Evolutionary conservation across 2,329 filamentous ascomycete genomes (phyloP).

Genomic region (Tolypocladium paradoxum): DNA sequence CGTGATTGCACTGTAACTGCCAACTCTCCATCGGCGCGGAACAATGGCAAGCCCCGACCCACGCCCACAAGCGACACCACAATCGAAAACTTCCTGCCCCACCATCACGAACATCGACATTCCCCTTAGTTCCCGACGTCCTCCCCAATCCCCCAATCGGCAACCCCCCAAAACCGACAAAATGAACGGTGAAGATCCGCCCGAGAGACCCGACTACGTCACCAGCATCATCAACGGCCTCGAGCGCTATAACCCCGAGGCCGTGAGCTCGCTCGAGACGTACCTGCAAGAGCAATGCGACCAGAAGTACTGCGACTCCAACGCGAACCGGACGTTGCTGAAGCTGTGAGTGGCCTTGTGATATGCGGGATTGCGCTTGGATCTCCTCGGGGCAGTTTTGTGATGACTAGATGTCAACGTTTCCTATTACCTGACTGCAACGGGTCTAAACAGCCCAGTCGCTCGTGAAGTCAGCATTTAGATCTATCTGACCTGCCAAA

Average conservation of each 20-base stretch:
- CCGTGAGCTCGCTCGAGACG: conserved; percentile 82
- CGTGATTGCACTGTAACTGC: conserved; percentile 14
- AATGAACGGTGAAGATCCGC: conserved; percentile 73
- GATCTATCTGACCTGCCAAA: conserved; percentile 56
- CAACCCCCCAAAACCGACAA: conserved; percentile 21
- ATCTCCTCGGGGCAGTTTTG: conserved; percentile 15
- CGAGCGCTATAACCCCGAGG: conserved; percentile 97
- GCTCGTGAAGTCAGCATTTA: conserved; percentile 31
- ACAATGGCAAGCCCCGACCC: conserved; percentile 14
- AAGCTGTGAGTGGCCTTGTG: conserved; percentile 69
- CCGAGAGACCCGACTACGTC: conserved; percentile 86
- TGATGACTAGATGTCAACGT: conserved; percentile 80
- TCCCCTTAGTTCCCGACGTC: conserved; percentile 11
- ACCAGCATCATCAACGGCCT: conserved; percentile 91
- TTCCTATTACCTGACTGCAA: conserved; percentile 94
- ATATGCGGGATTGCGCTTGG: conserved; percentile 6
- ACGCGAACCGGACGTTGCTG: conserved; percentile 88
- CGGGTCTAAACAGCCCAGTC: conserved; percentile 27
- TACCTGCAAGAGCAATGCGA: conserved; percentile 95
- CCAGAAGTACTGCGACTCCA: conserved; percentile 86
- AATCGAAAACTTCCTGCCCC: conserved; percentile 32
- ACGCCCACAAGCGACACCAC: conserved; percentile 28
- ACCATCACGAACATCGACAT: conserved; percentile 25
- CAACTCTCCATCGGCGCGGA: conserved; percentile 4
- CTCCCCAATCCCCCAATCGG: conserved; percentile 10